Evolutionary conservation across 2,329 filamentous ascomycete genomes (phyloP).

Genomic region (Leptographium flavum): DNA sequence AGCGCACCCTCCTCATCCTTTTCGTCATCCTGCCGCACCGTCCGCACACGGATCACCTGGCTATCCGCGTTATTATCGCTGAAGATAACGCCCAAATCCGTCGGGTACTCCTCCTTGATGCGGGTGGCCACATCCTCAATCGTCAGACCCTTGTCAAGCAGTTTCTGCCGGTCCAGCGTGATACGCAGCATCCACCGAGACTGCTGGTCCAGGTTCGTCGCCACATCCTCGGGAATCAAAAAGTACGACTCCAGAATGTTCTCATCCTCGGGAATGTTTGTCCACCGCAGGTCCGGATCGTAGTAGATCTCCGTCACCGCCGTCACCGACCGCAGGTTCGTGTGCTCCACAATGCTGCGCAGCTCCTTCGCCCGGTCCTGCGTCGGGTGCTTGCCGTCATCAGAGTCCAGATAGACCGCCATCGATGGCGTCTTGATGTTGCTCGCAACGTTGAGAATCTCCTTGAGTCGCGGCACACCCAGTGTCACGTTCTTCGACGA

Average conservation of each 20-base stretch:
- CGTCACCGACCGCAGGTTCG: conserved; percentile 81
- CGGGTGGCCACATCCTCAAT: conserved; percentile 82
- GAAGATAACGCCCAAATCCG: conserved; percentile 83
- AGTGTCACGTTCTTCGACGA: conserved; percentile 98
- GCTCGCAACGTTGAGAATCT: conserved; percentile 94
- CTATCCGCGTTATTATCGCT: conserved; percentile 96
- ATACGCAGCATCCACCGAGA: conserved; percentile 94
- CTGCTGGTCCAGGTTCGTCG: conserved; percentile 52
- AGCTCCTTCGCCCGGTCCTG: conserved; percentile 75
- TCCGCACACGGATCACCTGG: conserved; percentile 84
- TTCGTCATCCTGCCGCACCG: conserved; percentile 54
- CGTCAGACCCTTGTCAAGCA: conserved; percentile 84
- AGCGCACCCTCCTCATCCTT: conserved; percentile 54
- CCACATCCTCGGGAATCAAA: conserved; percentile 70
- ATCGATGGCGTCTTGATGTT: conserved; percentile 99
- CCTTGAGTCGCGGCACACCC: conserved; percentile 96
- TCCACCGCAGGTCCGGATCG: conserved; percentile 76
- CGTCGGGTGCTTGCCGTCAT: conserved; percentile 32
- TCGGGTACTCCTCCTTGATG: conserved; percentile 79
- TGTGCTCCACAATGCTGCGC: conserved; percentile 85
- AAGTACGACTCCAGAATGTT: conserved; percentile 98
- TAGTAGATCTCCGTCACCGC: conserved; percentile 94
- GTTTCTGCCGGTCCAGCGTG: conserved; percentile 80
- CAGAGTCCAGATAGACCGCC: conserved; percentile 68
- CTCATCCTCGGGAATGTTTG: conserved; percentile 71